Evolutionary conservation across 371 early-diverging fungal genomes (phyloP).

Genomic region (Mucor sp.): DNA sequence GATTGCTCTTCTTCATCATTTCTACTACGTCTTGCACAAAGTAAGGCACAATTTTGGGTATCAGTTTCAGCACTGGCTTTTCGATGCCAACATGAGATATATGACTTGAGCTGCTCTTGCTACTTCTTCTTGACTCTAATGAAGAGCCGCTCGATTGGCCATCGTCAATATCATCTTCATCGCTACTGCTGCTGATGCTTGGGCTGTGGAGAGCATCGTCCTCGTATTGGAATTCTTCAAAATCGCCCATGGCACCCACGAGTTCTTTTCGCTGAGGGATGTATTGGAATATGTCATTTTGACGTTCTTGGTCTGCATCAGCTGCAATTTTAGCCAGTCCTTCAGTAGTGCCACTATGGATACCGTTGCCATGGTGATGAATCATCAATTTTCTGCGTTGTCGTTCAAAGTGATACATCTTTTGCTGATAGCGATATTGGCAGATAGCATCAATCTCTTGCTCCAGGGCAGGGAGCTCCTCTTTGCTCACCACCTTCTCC

Average conservation of each 20-base stretch:
- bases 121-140: constrained; percentile 9
- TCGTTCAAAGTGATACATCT: constrained; percentile 30
- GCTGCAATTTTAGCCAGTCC: constrained; percentile 12
- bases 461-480: constrained; percentile 13
- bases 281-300: constrained; percentile 25
- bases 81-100: constrained; percentile 12
- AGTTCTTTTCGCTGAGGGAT: constrained; percentile 27
- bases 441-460: constrained; percentile 43
- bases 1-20: constrained; percentile 3
- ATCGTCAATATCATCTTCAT: neutral
- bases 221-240: constrained; percentile 31
- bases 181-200: constrained; percentile 3
- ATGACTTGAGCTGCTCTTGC: constrained; percentile 5
- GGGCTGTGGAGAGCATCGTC: neutral
- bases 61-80: neutral
- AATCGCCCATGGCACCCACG: constrained; percentile 30
- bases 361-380: constrained; percentile 1
- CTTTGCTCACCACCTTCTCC: constrained; percentile 1
- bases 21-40: constrained; percentile 9
- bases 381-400: constrained; percentile 15
- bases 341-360: neutral
- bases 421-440: constrained; percentile 39
- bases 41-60: constrained; percentile 13
- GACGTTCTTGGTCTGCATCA: constrained; percentile 12
- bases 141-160: constrained; percentile 1